Conservation (phyloP, 805 yeast species). For the Cyberlindnera xylosilytica region DNA sequence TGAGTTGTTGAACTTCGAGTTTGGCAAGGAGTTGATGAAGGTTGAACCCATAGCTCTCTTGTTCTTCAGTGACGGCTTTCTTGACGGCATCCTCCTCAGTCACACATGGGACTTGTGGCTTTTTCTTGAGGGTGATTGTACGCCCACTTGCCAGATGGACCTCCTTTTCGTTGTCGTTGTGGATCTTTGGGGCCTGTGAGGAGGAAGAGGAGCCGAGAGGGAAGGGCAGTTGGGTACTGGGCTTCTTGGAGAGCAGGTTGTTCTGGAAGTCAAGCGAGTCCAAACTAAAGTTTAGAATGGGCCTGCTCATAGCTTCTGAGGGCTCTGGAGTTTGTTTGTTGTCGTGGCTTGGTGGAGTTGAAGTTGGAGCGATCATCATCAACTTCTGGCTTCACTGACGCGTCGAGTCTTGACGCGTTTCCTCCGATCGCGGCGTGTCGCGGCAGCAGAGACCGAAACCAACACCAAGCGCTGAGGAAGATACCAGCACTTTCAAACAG, state of each 20-base stretch:
- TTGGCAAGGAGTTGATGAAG: slow-evolving; percentile 34
- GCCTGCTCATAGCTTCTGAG: no score
- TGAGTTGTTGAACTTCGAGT: slow-evolving; percentile 27
- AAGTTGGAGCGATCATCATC: no score
- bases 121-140: slow-evolving; percentile 16
- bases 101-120: not conserved
- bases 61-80: slow-evolving; percentile 1
- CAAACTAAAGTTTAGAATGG: slow-evolving; percentile 20
- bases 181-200: slow-evolving; percentile 1
- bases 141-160: slow-evolving; percentile 21
- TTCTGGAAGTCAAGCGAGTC: slow-evolving; percentile 22
- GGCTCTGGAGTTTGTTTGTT: not conserved
- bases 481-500: no score
- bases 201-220: no score
- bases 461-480: no score
- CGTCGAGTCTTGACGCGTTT: no score
- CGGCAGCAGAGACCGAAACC: no score
- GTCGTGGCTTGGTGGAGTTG: no score
- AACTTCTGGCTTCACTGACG: no score
- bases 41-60: slow-evolving; percentile 34
- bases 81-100: slow-evolving; percentile 1
- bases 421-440: no score
- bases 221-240: not conserved
- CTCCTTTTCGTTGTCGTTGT: slow-evolving; percentile 12
- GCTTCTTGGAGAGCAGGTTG: slow-evolving; percentile 9